Evolutionary conservation across 1,284 basidiomycete species (phyloP), one percentile per base, ranked within the genome.

Genomic region (Ceratobasidium sp.): DNA sequence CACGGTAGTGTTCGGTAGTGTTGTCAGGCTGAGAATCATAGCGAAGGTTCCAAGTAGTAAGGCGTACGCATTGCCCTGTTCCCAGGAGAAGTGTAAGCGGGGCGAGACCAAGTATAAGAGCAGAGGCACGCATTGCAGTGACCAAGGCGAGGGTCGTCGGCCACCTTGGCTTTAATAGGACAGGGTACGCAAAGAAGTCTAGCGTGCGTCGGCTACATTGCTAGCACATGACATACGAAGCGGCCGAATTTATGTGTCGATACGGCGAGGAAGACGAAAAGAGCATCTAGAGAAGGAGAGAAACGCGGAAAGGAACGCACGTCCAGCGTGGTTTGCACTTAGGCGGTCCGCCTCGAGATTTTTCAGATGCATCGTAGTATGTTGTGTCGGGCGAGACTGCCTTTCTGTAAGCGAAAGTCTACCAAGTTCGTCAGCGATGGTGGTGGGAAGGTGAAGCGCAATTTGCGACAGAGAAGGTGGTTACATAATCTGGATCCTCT

Each of bases 21-120:
- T 84, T 86, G 82, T 90, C 85, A 33, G 88, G 87, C 81, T 85
- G 84, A 3, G 86, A 87, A 82, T 91, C 90, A 80, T 86, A 90
- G 26, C 90, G 87, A 26, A 91, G 82, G 82, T 91, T 91, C 83
- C 88, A 90, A 0, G 88, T 86, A 9, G 86, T 85, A 59, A 90
- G 78, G 42, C 88, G 86, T 83, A 90, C 83, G 23, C 23, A n/a
- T 26, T 44, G 12, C n/a, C 23, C 65, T 38, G 23, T 48, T 50
- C 1, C n/a, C 6, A 52, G 5, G 48, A 23, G 10, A n/a, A 13
- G 26, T 20, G 46, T 33, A 42, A 67, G 65, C 6, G 26, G 23
- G 23, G 50, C 12, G 17, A 65, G 40, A 23, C 33, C 20, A 40
- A 42, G 40, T 2, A 26, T 4, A 6, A 46, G 33, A 65, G n/a